phyloP scores from a whole-genome alignment of 78 protist genomes.

The Diacronema lutheri region DNA sequence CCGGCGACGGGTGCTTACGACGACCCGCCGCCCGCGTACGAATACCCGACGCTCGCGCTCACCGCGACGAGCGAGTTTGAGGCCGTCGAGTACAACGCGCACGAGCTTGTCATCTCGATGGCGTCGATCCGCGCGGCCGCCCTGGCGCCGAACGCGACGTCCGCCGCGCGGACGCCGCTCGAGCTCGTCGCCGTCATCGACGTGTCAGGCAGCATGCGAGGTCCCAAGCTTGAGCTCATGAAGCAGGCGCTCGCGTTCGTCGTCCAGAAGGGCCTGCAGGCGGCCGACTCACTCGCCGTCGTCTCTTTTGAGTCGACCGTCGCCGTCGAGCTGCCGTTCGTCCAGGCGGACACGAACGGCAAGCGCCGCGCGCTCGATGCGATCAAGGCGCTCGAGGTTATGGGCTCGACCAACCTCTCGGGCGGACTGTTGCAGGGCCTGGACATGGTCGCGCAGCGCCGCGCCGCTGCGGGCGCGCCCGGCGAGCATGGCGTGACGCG shows the following conservation, averaged over 20 bases:
- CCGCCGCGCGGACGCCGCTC: background rate
- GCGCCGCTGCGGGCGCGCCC: too few relatives aligned
- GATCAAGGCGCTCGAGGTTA: background rate
- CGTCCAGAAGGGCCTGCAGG: background rate
- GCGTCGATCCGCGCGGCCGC: too few relatives aligned
- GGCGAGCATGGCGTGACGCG: background rate
- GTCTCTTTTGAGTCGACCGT: background rate
- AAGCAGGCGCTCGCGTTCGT: background rate
- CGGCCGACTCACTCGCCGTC: background rate
- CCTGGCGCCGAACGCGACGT: background rate
- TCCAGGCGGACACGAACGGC: background rate
- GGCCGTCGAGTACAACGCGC: too few relatives aligned
- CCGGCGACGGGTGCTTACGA: too few relatives aligned
- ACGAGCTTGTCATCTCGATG: too few relatives aligned
- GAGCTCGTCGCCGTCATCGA: constrained; percentile 4
- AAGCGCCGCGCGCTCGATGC: background rate
- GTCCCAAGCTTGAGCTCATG: background rate
- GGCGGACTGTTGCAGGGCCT: constrained; percentile 1
- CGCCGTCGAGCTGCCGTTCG: background rate
- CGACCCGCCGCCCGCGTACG: too few relatives aligned
- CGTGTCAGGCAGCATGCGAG: background rate
- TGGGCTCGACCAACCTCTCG: background rate
- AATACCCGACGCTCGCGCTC: too few relatives aligned
- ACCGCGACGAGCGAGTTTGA: too few relatives aligned
- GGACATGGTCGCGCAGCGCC: background rate